Evolutionary conservation across 2,329 filamentous ascomycete species (phyloP), one percentile per base, ranked within the genome.

Genomic region (Dothistroma pini): DNA sequence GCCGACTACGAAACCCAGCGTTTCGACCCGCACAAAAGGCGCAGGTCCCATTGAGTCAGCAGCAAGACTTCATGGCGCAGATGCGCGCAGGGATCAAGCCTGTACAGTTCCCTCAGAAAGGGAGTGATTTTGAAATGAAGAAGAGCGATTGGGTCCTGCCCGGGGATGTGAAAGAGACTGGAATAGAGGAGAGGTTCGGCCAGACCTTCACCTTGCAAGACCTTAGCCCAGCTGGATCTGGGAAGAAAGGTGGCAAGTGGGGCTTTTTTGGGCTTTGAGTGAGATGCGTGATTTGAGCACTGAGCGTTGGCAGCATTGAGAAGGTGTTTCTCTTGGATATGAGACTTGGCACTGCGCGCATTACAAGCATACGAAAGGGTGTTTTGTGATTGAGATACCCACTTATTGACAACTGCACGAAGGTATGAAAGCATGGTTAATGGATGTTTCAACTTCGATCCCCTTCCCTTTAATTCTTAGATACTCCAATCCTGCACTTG

Each of bases 1-100:
- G 86, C 47, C 80, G 81, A 49, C 74, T 86, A 7, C 80, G 84
- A 34, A 89, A 89, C 62, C 86, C 87, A 1, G 56, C 61, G 10
- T 51, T 62, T 11, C n/a, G 56, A 11, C 61, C 63, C 11, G 54
- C 56, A 10, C 63, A 65, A 16, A 58, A 63, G 11, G 54, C 55
- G 70, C 68, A 83, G 73, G 67, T 80, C 70, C 47, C 79, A 63
- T 34, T 77, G 74, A 71, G 79, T 72, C 70, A 72, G 57, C 78
- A 80, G 63, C 76, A 80, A 29, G 80, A 81, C 58, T 83, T 85
- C 70, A 86, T 86, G 70, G 66, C 71, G 34, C 71, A 74, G 41
- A 75, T 77, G 67, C 63, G 70, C 11, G 57, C 58, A 31, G 70
- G 69, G 29, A 59, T 67, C n/a, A 68, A 65, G 53, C 63, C 66